Evolutionary conservation across 106 monocot species (phyloP).

Genomic region (Dendrobium nobile): DNA sequence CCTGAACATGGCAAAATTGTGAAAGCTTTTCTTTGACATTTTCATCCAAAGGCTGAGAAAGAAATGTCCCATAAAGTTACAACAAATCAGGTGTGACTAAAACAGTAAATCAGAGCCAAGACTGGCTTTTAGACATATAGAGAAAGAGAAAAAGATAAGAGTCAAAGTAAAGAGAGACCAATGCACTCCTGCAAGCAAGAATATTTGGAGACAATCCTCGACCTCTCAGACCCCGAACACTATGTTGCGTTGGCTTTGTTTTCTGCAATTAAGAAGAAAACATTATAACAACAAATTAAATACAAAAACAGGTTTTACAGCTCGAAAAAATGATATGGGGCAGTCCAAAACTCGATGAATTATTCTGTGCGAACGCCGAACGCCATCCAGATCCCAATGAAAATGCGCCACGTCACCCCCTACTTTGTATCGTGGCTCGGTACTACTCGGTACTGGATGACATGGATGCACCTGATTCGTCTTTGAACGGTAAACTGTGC

Average conservation of each 20-base stretch:
- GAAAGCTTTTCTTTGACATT: slow-evolving; percentile 71
- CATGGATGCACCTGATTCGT: too few relatives aligned
- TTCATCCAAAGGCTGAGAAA: slow-evolving; percentile 46
- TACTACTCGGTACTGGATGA: too few relatives aligned
- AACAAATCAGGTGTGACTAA: not conserved
- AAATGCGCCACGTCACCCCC: too few relatives aligned
- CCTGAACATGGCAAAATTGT: slow-evolving; percentile 69
- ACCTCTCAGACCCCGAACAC: slow-evolving; percentile 50
- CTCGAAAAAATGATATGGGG: too few relatives aligned
- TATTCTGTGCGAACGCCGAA: too few relatives aligned
- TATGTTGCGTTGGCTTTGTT: slow-evolving; percentile 80
- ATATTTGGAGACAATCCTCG: slow-evolving; percentile 68
- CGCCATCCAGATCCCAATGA: too few relatives aligned
- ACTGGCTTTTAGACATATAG: not conserved
- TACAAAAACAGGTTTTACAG: not conserved
- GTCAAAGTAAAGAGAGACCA: slow-evolving; percentile 19
- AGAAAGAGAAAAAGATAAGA: not conserved
- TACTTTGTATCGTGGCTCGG: too few relatives aligned
- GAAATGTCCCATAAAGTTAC: not conserved
- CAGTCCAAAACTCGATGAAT: too few relatives aligned
- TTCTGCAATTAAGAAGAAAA: slow-evolving; percentile 28
- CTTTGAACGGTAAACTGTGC: too few relatives aligned
- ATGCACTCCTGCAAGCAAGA: slow-evolving; percentile 63
- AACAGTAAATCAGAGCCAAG: not conserved
- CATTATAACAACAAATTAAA: not conserved